phyloP scores from a whole-genome alignment of 768 basidiomycete genomes.

The Suillus tomentosus region DNA sequence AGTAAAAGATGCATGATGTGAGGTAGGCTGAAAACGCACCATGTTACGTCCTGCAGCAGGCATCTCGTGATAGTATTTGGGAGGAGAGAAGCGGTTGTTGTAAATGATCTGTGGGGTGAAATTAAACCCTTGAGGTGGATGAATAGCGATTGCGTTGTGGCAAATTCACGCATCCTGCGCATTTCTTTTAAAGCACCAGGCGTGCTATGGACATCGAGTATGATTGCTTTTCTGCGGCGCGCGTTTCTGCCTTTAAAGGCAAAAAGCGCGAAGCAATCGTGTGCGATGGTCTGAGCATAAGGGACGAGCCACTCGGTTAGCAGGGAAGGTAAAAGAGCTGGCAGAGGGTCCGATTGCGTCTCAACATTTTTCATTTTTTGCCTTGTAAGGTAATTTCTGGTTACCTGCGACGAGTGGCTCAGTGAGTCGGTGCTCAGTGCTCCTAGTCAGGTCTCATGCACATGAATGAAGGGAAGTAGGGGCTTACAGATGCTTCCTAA shows the following conservation, averaged over 20 bases:
- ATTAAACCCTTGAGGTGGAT: constrained; percentile 2
- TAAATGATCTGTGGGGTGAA: not conserved
- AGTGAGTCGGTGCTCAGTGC: not conserved
- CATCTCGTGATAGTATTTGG: not conserved
- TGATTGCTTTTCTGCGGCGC: constrained; percentile 31
- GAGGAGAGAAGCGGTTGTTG: not conserved
- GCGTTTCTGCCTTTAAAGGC: constrained; percentile 19
- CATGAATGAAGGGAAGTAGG: too few species aligned
- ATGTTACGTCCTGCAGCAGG: not conserved
- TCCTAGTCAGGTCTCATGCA: not conserved
- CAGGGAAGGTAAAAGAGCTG: not conserved
- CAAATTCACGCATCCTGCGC: constrained; percentile 11
- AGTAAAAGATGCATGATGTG: not conserved
- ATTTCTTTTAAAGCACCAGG: constrained; percentile 25
- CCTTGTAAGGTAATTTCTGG: constrained; percentile 1
- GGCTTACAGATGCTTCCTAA: not conserved
- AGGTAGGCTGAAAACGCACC: not conserved
- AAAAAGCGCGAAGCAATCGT: constrained; percentile 28
- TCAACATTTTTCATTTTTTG: not conserved
- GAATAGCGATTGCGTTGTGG: constrained; percentile 4
- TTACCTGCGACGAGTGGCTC: not conserved
- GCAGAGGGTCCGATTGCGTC: not conserved
- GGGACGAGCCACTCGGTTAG: constrained; percentile 9
- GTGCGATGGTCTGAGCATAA: constrained; percentile 18
- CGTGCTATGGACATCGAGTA: constrained; percentile 19